Evolutionary conservation across 768 basidiomycete species (phyloP), one percentile per base, ranked within the genome.

Genomic region (Russula sp.): DNA sequence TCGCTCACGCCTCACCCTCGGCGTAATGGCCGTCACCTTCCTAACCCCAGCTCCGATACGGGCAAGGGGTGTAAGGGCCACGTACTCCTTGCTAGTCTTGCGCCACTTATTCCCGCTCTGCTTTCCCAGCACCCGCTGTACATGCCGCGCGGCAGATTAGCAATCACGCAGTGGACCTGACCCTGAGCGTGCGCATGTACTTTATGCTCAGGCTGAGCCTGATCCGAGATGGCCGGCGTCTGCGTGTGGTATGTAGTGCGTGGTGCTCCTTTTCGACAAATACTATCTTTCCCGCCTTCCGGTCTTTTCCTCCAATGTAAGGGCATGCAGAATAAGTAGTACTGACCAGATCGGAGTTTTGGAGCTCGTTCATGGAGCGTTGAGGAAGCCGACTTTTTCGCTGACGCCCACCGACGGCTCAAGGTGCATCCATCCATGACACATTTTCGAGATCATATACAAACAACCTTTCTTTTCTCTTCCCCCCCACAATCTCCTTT

Each of bases 1-100:
- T 11, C 73, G 89, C n/a, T 74, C 90, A 50, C 89, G 91, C 72
- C 73, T 91, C 62, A 92, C 89, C 0, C 75, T 92, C 2, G 89
- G 88, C 1, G 88, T 90, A 1, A 87, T 92, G 86, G 75, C 81
- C 0, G 83, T 90, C 36, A 20, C 42, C 20, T 53, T 42, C 20
- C 32, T 22, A 18, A 32, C 18, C 2, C 3, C 11, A 11, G 20
- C 28, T 10, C 18, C 9, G 18, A 9, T 32, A 2, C 36, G 6
- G 8, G 40, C 40, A 42, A 5, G 24, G n/a, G n/a, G n/a, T n/a
- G 18, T 11, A 3, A 30, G 3, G 30, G 76, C 77, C 0, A 61
- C 68, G 26, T 40, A 14, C 69, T 75, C 9, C 70, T 78, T 28
- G 28, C 61, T 9, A 61, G 59, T 4, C 67, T 76, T 8, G 46